Base-by-base conservation (phyloP, 2,329 filamentous ascomycete genomes). In the Westerdykella sp. region DNA sequence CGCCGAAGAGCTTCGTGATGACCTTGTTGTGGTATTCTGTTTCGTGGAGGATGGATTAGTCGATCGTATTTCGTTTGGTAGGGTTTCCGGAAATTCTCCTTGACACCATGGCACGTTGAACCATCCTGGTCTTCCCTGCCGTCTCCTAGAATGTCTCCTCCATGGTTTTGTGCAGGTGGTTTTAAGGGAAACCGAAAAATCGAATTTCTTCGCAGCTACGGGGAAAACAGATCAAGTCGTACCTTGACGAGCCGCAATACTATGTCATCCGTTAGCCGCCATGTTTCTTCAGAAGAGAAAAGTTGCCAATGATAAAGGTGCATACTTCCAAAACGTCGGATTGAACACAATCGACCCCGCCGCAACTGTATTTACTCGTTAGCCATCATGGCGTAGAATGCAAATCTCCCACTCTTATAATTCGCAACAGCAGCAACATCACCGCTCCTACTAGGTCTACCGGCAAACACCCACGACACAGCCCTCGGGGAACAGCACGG, bases 311-410 rank as follows among this genome's bases (percentile, higher is more conserved):
- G 25, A 21, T 21, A 6, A 36, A 48, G 30, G 9, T 12, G 78
- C 87, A 75, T 77, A 95, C 90, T 98, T 98, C 93, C 93, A 98
- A 70, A 96, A 97, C n/a, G 93, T 84, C 16, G 93, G 93, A 70
- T 98, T 98, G 72, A 98, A 97, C 39, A 84, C 78, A 70, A 98
- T 95, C 41, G 86, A 79, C 43, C 75, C 77, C 38, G 83, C 86
- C 55, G 88, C 87, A 55, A 93, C 90, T 95, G 49, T 53, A 46
- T 14, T 36, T 37, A 30, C 14, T 14, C 39, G 14, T 22, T 18
- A 32, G 30, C 18, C 18, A 21, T 21, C 18, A 21, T 21, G 18
- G 6, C 18, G 6, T 21, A 3, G 16, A 18, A 13, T 12, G 37
- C 51, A 55, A 21, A 21, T 21, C 3, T 21, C 4, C 18, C 18